A percentile compares a stretch with the other conserved stretches of the same genome.
Evolutionary conservation across 177 flowering plant genomes (phyloP).

Genomic region (Vitis hybrid): DNA sequence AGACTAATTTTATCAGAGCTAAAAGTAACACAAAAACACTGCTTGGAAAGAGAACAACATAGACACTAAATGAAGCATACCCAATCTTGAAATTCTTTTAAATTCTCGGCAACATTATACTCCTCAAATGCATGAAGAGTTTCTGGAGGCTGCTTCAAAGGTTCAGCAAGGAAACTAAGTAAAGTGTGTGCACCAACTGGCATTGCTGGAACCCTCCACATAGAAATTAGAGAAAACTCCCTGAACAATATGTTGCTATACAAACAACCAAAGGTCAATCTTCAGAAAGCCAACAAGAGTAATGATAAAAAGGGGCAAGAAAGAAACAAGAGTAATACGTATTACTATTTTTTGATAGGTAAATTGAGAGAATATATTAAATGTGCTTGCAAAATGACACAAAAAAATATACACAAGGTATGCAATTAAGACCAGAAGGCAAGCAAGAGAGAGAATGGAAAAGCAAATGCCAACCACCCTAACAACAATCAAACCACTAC

Average conservation of each 20-base stretch:
- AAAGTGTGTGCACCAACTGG: slow-evolving; percentile 92
- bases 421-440: no score
- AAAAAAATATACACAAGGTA: no score
- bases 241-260: slow-evolving; percentile 81
- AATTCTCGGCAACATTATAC: slow-evolving; percentile 55
- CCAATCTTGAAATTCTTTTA: slow-evolving; percentile 92
- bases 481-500: no score
- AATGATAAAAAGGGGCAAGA: neutral
- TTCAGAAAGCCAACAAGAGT: slow-evolving; percentile 1
- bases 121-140: slow-evolving; percentile 46
- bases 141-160: slow-evolving; percentile 74
- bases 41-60: neutral
- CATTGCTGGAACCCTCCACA: slow-evolving; percentile 97
- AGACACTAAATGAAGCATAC: slow-evolving; percentile 36
- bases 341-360: no score
- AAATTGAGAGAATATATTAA: no score
- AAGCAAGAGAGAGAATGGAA: no score
- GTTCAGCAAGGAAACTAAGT: slow-evolving; percentile 93
- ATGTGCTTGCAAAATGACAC: no score
- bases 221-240: slow-evolving; percentile 95
- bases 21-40: slow-evolving; percentile 1
- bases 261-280: slow-evolving; percentile 19
- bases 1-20: neutral
- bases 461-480: no score
- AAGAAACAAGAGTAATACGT: neutral